A percentile compares a stretch with the other conserved stretches of the same genome.
These are phyloP conservation scores for Cladosporium sp. DNA, from an alignment of 2,329 filamentous ascomycete genomes.

Conservation along the genomic window DNA sequence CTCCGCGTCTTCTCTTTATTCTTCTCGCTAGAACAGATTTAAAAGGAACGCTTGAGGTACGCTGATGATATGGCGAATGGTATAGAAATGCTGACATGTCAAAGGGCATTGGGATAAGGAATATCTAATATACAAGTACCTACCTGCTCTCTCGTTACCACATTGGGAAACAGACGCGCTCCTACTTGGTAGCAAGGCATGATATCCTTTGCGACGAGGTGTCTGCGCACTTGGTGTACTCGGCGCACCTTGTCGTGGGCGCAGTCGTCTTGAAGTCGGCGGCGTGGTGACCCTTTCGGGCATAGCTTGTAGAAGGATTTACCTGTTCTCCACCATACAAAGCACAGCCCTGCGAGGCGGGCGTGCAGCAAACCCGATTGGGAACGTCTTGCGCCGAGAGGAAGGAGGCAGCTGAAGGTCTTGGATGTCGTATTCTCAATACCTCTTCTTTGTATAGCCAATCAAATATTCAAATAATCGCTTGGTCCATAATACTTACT, in stretches of 20 bases:
- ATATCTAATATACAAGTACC: background rate
- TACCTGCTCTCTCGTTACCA: constrained; percentile 2
- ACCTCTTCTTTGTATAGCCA: no score
- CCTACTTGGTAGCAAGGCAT: background rate
- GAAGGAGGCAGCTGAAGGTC: no score
- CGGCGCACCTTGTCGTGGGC: background rate
- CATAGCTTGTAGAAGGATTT: constrained; percentile 4
- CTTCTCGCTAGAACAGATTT: background rate
- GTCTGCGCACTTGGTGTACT: background rate
- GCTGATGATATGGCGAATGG: background rate
- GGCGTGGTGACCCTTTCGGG: background rate
- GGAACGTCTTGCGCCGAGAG: constrained; percentile 1
- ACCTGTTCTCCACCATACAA: background rate
- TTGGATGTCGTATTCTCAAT: no score
- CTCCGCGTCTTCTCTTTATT: background rate
- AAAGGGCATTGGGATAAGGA: background rate
- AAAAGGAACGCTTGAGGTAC: background rate
- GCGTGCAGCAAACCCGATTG: background rate
- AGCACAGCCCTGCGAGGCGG: constrained; percentile 5
- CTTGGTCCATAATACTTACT: no score
- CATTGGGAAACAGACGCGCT: constrained; percentile 7
- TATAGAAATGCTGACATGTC: background rate
- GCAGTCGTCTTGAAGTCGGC: constrained; percentile 1
- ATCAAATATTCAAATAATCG: no score
- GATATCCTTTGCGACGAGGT: background rate